These are phyloP conservation scores for Ilex aquifolium DNA, from an alignment of 257 asterid species.

Conservation along the genomic window DNA sequence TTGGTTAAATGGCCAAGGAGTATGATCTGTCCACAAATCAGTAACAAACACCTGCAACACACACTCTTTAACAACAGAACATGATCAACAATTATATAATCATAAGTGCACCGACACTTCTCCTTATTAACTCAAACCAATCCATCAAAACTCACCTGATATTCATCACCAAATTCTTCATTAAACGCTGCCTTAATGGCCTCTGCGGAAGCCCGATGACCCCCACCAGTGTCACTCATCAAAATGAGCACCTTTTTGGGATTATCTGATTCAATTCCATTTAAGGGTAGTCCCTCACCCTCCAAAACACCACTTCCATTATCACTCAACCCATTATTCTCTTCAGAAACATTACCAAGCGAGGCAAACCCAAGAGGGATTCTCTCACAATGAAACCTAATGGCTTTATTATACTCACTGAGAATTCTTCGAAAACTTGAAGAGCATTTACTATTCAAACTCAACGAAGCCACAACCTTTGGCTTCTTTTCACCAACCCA, in stretches of 20 bases:
- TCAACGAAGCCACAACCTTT: constrained; percentile 49
- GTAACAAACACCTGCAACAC: constrained; percentile 70
- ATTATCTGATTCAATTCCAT: constrained; percentile 29
- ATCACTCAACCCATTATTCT: constrained; percentile 44
- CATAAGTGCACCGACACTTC: background rate
- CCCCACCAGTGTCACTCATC: constrained; percentile 99
- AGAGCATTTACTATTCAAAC: constrained; percentile 51
- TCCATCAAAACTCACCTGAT: constrained; percentile 53
- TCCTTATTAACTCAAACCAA: background rate
- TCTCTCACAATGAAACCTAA: constrained; percentile 75
- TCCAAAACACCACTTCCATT: constrained; percentile 50
- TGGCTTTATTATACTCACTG: constrained; percentile 59
- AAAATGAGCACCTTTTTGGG: constrained; percentile 78
- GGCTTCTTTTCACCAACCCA: constrained; percentile 31
- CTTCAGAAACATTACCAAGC: constrained; percentile 36
- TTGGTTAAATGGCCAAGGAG: constrained; percentile 99
- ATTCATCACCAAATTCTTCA: constrained; percentile 82
- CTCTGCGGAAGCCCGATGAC: constrained; percentile 99
- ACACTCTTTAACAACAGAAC: constrained; percentile 15
- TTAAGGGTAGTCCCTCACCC: constrained; percentile 41
- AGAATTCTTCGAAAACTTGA: constrained; percentile 48
- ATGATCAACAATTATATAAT: constrained; percentile 6
- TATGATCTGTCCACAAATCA: constrained; percentile 97
- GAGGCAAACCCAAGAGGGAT: constrained; percentile 85
- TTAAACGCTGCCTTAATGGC: constrained; percentile 88